These are phyloP conservation scores for Hortiboletus flavorubellus DNA, from an alignment of 768 basidiomycete genomes.

Conservation along the genomic window DNA sequence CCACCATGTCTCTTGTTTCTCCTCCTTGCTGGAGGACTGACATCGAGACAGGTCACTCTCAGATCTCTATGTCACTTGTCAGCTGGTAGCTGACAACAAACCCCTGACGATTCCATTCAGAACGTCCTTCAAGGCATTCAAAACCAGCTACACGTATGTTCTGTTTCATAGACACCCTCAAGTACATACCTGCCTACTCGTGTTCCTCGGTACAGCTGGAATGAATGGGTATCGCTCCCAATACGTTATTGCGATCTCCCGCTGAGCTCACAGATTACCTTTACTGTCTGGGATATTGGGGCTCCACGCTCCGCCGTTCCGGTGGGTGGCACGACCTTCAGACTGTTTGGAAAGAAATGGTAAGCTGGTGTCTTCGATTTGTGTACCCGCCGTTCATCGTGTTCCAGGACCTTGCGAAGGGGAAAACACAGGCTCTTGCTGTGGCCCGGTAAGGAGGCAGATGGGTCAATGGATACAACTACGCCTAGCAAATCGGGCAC, in stretches of 20 bases:
- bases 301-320: slow-evolving; percentile 76
- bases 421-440: slow-evolving; percentile 88
- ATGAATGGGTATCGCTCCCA: slow-evolving; percentile 90
- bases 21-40: slow-evolving; percentile 16
- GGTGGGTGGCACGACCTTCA: slow-evolving; percentile 89
- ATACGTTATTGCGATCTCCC: slow-evolving; percentile 95
- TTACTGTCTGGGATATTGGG: slow-evolving; percentile 95
- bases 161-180: not conserved
- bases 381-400: not conserved
- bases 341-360: slow-evolving; percentile 93
- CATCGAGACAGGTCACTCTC: slow-evolving; percentile 63
- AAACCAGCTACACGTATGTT: slow-evolving; percentile 69
- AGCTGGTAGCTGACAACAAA: slow-evolving; percentile 90
- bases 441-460: slow-evolving; percentile 83
- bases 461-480: slow-evolving; percentile 72
- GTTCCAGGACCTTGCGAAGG: slow-evolving; percentile 72
- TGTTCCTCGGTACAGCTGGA: slow-evolving; percentile 63
- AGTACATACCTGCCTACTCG: not conserved
- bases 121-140: slow-evolving; percentile 92
- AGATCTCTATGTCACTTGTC: slow-evolving; percentile 92
- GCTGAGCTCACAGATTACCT: slow-evolving; percentile 79
- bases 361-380: slow-evolving; percentile 29
- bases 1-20: not conserved
- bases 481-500: slow-evolving; percentile 85
- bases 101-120: slow-evolving; percentile 88